These are phyloP conservation scores for Lecanicillium sp. DNA, from an alignment of 2,329 filamentous ascomycete species.

Conservation along the genomic window DNA sequence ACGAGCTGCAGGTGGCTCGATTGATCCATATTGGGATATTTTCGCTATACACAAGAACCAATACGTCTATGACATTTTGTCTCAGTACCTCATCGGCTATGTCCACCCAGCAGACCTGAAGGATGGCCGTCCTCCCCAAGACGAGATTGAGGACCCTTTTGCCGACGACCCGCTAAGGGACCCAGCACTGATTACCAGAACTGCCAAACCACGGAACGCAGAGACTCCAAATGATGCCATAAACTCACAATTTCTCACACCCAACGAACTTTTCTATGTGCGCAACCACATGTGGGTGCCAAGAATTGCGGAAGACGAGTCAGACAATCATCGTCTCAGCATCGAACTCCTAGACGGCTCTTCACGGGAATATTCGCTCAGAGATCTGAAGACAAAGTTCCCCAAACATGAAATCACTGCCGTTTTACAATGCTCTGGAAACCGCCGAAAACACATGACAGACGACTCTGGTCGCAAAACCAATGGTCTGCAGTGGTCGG, in stretches of 20 bases:
- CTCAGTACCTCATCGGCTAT: slow-evolving; percentile 55
- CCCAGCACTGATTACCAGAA: slow-evolving; percentile 40
- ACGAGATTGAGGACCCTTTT: slow-evolving; percentile 54
- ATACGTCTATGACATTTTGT: slow-evolving; percentile 56
- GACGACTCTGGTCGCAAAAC: slow-evolving; percentile 32
- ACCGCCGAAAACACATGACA: slow-evolving; percentile 53
- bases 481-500: slow-evolving; percentile 51
- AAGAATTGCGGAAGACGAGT: slow-evolving; percentile 26
- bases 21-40: slow-evolving; percentile 63
- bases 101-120: slow-evolving; percentile 50
- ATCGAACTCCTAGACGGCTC: slow-evolving; percentile 49
- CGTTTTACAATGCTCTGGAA: slow-evolving; percentile 52
- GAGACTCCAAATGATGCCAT: slow-evolving; percentile 46
- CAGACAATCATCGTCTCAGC: slow-evolving; percentile 35
- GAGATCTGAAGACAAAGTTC: slow-evolving; percentile 45
- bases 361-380: slow-evolving; percentile 41
- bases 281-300: slow-evolving; percentile 60
- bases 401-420: slow-evolving; percentile 42
- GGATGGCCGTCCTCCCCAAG: slow-evolving; percentile 44
- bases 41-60: slow-evolving; percentile 60
- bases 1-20: slow-evolving; percentile 52
- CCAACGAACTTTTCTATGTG: slow-evolving; percentile 48
- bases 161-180: slow-evolving; percentile 44
- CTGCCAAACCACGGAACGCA: slow-evolving; percentile 50
- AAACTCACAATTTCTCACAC: slow-evolving; percentile 42